Base-by-base conservation (phyloP, 1,139 yeast species). In the Pichia terricola region DNA sequence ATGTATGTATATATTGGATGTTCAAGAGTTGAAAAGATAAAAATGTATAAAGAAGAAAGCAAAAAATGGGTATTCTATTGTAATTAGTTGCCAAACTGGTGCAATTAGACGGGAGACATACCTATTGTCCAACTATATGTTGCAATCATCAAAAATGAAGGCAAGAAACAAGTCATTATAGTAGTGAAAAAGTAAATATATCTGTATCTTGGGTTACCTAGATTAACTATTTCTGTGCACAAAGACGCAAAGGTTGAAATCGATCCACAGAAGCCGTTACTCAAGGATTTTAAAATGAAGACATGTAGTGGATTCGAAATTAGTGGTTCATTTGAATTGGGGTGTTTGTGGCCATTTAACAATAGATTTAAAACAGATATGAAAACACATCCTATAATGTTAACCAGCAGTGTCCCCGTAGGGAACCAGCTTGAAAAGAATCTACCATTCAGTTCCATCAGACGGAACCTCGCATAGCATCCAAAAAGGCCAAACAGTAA, bases 211-310 rank as follows among this genome's bases (percentile, higher is more conserved):
- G 42, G 42, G 16, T 16, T 34, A 6, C 35, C 38, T 22, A 79
- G 54, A 0, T 64, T 65, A 48, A 66, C 66, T 38, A 84, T 60
- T 57, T 87, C 95, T 28, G 72, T 75, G 4, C 82, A 72, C 54
- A 86, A 79, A 0, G 95, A 81, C 45, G 87, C 79, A 28, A 85
- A 75, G 0, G 95, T 87, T 35, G 89, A 78, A 39, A 84, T 61
- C 3, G 78, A 70, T 0, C 94, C 95, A 57, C 91, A 81, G 49
- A 79, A 81, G 0, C 95, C 95, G 52, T 75, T 75, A 11, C 66
- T 70, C 1, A 85, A 58, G 0, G 83, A 94, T 6, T 53, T 54
- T 0, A 82, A 55, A 3, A 81, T 75, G 35, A 72, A 75, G 49
- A 83, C 73, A 1, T 70, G 61, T 4, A 70, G 52, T 0, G 55